These are phyloP conservation scores for Malus sieversii DNA, from an alignment of 306 rosid species.

Conservation along the genomic window DNA sequence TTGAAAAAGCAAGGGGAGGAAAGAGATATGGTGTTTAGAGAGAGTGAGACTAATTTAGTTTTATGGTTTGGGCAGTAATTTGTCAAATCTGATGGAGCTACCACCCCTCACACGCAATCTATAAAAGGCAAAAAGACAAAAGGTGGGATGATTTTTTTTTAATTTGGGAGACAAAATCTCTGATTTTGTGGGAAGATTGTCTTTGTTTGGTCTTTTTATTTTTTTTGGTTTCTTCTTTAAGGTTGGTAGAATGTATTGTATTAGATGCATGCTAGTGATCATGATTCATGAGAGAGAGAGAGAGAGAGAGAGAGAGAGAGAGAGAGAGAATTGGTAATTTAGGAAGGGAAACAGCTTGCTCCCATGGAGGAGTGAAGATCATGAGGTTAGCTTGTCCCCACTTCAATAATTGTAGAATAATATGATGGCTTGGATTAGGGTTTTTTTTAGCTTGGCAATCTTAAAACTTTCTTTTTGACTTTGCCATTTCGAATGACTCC, in stretches of 20 bases:
- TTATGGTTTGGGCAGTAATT: conserved; percentile 21
- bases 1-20: background rate
- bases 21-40: background rate
- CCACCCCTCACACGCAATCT: conserved; percentile 27
- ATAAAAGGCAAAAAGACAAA: conserved; percentile 36
- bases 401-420: conserved; percentile 69
- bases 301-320: conserved; percentile 19
- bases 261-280: conserved; percentile 41
- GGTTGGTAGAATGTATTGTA: conserved; percentile 35
- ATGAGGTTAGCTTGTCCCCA: conserved; percentile 48
- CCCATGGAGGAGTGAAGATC: conserved; percentile 31
- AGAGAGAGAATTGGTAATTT: conserved; percentile 11
- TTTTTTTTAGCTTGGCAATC: conserved; percentile 18
- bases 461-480: conserved; percentile 2
- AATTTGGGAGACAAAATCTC: conserved; percentile 67
- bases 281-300: conserved; percentile 36
- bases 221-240: conserved; percentile 16
- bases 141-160: conserved; percentile 43
- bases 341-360: conserved; percentile 66
- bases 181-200: conserved; percentile 65
- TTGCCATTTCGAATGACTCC: background rate
- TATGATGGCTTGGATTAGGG: conserved; percentile 32
- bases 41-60: conserved; percentile 1
- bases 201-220: conserved; percentile 21
- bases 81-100: conserved; percentile 30